Percentiles rank a stretch among this genome's conserved stretches.
These are phyloP conservation scores for Serendipita sp. DNA, from an alignment of 768 basidiomycete species.

Conservation along the genomic window DNA sequence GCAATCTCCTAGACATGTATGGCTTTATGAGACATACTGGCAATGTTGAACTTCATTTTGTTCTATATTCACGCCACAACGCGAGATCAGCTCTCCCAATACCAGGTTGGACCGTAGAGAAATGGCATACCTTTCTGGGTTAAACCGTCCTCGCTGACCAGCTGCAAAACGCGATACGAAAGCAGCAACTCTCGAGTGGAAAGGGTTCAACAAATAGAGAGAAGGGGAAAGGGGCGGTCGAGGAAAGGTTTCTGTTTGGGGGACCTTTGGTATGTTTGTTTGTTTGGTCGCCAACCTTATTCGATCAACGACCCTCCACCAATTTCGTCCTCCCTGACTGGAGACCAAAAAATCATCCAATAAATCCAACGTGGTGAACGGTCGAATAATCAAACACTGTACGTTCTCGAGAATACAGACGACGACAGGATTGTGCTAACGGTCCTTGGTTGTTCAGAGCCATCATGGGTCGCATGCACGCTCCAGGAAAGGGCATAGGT, in stretches of 20 bases:
- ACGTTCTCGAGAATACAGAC: background rate
- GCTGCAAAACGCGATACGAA: background rate
- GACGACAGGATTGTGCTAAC: too few relatives aligned
- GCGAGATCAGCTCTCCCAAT: background rate
- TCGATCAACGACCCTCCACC: background rate
- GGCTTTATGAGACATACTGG: constrained; percentile 44
- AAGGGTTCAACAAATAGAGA: background rate
- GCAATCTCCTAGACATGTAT: background rate
- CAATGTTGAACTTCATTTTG: constrained; percentile 96
- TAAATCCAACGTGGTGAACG: too few relatives aligned
- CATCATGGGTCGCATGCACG: constrained; percentile 96
- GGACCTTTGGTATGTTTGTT: background rate
- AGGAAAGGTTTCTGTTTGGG: background rate
- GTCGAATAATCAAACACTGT: background rate
- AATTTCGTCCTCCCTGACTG: background rate
- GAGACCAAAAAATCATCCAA: constrained; percentile 13
- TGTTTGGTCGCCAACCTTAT: constrained; percentile 6
- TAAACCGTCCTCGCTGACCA: background rate
- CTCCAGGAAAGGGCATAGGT: constrained; percentile 99
- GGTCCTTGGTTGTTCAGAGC: constrained; percentile 13
- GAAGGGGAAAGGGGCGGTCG: background rate
- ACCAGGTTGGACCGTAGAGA: background rate
- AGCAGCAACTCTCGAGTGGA: background rate
- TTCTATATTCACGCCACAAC: background rate
- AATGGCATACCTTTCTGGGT: too few relatives aligned